Evolutionary conservation across 1,284 basidiomycete species (phyloP), one percentile per base, ranked within the genome.

Genomic region (Laetiporus sulphureus): DNA sequence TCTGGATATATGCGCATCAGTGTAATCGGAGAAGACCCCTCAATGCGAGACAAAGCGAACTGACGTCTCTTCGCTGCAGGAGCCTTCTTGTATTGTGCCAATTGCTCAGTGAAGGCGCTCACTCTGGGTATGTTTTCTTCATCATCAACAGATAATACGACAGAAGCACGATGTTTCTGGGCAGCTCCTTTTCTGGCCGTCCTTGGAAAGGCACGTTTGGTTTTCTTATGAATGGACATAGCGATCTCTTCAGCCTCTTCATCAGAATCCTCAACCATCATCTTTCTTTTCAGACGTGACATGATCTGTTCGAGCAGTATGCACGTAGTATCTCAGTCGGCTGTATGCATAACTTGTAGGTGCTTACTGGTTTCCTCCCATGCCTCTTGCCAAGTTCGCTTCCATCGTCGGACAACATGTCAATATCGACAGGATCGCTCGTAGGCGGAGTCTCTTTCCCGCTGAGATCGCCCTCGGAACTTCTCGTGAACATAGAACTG

Each of bases 351-450:
- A 12, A 18, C 3, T 10, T 30, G 31, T 16, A 20, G 2, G 13
- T 15, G 44, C 42, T 31, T 19, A 41, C 38, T 5, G 31, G 13
- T 15, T 24, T 33, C 22, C 15, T 24, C 1, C 11, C 22, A 15
- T 44, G 42, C 36, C 47, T 47, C n/a, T 25, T 56, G 34, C 56
- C 48, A 5, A 57, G 56, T 23, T 61, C 63, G 25, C 69, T 68
- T 24, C 72, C 72, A 4, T 71, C 72, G 18, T 73, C 73, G 5
- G 67, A 69, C 31, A 76, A 47, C 77, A 85, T 78, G 53, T 86
- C 84, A 4, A 88, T 69, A 48, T 89, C 83, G 42, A 86, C 72
- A 16, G 73, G 68, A 48, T 88, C 83, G 50, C 85, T 88, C 2
- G 82, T 83, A 0, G 84, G 83, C 13, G 84, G 84, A 1, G 80